Evolutionary conservation across 495 filamentous ascomycete genomes (phyloP), one percentile per base, ranked within the genome.

Genomic region (Glarea lozoyensis): DNA sequence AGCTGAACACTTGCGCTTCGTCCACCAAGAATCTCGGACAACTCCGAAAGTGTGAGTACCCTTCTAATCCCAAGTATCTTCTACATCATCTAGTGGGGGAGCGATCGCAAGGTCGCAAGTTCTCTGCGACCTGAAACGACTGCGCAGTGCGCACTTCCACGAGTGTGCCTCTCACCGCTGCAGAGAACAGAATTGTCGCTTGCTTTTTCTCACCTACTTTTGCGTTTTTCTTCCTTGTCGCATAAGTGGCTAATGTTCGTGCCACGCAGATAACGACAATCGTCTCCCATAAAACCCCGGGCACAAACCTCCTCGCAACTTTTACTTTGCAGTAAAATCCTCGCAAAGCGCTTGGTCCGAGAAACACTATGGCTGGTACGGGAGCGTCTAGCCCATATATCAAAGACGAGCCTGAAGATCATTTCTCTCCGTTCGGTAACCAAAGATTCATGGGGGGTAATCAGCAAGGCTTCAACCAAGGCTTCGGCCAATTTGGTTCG

Each of bases 381-480:
- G 55, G 55, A 23, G 42, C 63, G 30, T 71, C 73, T 29, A 72
- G 72, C 57, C 76, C 82, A 40, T 87, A 74, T 61, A 86, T 88
- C 62, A 88, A 88, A 63, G 72, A 79, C 62, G 84, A 89, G 63
- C 76, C 80, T 42, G 73, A 84, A 63, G 80, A 86, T 49, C 70
- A 73, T 50, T 65, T 62, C 53, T 79, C 69, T 59, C 61, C 70
- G 52, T 61, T 62, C 21, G 63, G 74, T 48, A 47, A 55, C 42
- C 53, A 59, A 25, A 46, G 59, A 44, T 62, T 42, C 45, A 70
- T 70, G 55, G 70, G 68, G 57, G 73, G 76, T 58, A 66, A 65
- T 54, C 71, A 79, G 42, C 70, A 69, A 56, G 67, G 70, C 47
- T 84, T 75, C 60, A 74, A 79, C 45, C 83, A 88, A 47, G 75